These are phyloP conservation scores for Candida nemodendra DNA, from an alignment of 805 yeast species.

Conservation along the genomic window DNA sequence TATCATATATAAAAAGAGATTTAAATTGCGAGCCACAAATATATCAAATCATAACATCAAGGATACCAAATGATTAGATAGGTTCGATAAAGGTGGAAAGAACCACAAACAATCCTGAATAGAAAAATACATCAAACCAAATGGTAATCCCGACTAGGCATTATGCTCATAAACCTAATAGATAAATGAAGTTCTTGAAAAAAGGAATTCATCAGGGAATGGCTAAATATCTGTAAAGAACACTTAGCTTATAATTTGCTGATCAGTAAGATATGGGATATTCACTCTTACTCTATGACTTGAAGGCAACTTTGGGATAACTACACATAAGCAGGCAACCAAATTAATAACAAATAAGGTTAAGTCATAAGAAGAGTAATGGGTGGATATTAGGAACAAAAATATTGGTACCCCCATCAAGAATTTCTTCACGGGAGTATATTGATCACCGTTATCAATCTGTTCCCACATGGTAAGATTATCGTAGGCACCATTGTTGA, in stretches of 20 bases:
- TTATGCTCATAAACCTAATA: too few relatives aligned
- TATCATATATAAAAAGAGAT: slow-evolving; percentile 2
- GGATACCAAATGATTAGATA: not conserved
- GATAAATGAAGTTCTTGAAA: slow-evolving; percentile 1
- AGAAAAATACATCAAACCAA: too few relatives aligned
- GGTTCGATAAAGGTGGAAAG: not conserved
- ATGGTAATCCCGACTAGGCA: too few relatives aligned
- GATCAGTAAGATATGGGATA: slow-evolving; percentile 47
- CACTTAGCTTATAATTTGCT: slow-evolving; percentile 28
- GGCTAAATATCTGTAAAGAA: too few relatives aligned
- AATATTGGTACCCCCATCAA: slow-evolving; percentile 90
- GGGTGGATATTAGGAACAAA: slow-evolving; percentile 82
- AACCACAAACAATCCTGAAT: too few relatives aligned
- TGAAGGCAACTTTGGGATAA: slow-evolving; percentile 86
- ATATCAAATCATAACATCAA: too few relatives aligned
- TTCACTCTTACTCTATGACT: slow-evolving; percentile 75
- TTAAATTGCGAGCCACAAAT: not conserved
- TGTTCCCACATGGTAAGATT: slow-evolving; percentile 99
- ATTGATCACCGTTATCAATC: slow-evolving; percentile 84
- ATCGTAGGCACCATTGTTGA: slow-evolving; percentile 95
- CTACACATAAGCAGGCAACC: slow-evolving; percentile 79
- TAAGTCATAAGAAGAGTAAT: slow-evolving; percentile 82
- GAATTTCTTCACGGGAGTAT: slow-evolving; percentile 94
- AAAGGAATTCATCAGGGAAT: too few relatives aligned
- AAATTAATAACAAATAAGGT: slow-evolving; percentile 77